Evolutionary conservation across 148 eudicot species (phyloP).

Genomic region (Persicaria maculosa): DNA sequence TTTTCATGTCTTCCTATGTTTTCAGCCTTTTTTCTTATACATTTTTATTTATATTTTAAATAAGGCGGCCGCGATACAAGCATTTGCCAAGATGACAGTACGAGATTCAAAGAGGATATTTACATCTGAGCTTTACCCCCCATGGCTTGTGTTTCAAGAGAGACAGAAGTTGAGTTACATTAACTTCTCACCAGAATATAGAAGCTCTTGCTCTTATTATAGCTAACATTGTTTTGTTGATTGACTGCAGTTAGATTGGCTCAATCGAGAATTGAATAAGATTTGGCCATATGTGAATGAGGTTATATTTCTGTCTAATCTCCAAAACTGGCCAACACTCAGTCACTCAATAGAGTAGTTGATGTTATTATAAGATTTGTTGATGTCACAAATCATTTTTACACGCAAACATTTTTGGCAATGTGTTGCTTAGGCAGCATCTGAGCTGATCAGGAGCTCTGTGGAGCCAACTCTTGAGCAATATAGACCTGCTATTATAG

Average conservation of each 20-base stretch:
- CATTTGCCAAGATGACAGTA: slow-evolving; percentile 62
- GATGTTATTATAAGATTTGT: neutral
- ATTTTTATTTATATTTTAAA: neutral
- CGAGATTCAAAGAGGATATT: slow-evolving; percentile 65
- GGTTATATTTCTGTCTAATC: slow-evolving; percentile 25
- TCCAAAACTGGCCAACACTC: neutral
- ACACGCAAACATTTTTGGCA: neutral
- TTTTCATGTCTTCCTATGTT: neutral
- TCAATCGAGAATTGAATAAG: slow-evolving; percentile 62
- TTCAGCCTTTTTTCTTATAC: neutral
- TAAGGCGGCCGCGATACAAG: slow-evolving; percentile 64
- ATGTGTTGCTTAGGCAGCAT: slow-evolving; percentile 57
- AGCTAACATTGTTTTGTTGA: neutral
- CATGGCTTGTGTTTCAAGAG: slow-evolving; percentile 69
- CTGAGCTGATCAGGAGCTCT: slow-evolving; percentile 59
- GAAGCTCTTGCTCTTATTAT: neutral
- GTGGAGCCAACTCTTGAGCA: slow-evolving; percentile 87
- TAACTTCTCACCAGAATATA: slow-evolving; percentile 26
- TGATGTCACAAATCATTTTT: neutral
- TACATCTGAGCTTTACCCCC: slow-evolving; percentile 52
- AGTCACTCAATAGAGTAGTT: neutral
- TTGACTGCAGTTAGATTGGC: slow-evolving; percentile 66
- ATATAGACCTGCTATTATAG: slow-evolving; percentile 62
- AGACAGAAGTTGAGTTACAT: slow-evolving; percentile 56
- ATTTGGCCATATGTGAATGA: slow-evolving; percentile 86